Conservation (phyloP, 768 basidiomycete genomes). For the Dendrothele bispora region DNA sequence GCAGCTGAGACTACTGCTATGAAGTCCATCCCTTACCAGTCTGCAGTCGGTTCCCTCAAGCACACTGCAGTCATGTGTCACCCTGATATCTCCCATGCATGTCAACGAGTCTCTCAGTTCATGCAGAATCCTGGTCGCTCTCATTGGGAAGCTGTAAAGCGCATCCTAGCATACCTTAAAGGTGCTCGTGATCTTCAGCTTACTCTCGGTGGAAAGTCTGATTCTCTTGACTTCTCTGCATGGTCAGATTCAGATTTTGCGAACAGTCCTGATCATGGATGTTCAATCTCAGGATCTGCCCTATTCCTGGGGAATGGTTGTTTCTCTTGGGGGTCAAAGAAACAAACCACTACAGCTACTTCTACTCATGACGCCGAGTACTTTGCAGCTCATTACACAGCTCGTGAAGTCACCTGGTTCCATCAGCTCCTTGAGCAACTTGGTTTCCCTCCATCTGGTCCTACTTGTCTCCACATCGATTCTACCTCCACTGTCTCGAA, state of each 20-base stretch:
- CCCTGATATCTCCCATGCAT: slow-evolving; percentile 15
- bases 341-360: slow-evolving; percentile 24
- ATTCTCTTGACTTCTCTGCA: neutral
- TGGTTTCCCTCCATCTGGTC: neutral
- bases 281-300: slow-evolving; percentile 17
- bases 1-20: neutral
- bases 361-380: slow-evolving; percentile 34
- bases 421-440: slow-evolving; percentile 12
- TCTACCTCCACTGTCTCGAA: no score
- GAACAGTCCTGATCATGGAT: slow-evolving; percentile 11
- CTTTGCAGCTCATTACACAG: slow-evolving; percentile 21
- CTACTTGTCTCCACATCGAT: no score
- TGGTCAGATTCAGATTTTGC: slow-evolving; percentile 16
- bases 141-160: slow-evolving; percentile 12
- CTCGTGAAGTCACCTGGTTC: slow-evolving; percentile 19
- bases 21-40: slow-evolving; percentile 11
- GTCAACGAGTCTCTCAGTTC: slow-evolving; percentile 8
- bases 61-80: slow-evolving; percentile 10
- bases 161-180: slow-evolving; percentile 11
- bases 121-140: slow-evolving; percentile 9
- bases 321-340: slow-evolving; percentile 26
- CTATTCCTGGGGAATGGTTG: slow-evolving; percentile 18
- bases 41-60: slow-evolving; percentile 1
- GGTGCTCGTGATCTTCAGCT: slow-evolving; percentile 4
- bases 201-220: slow-evolving; percentile 5